Percentiles rank a stretch among this genome's conserved stretches.
These are phyloP conservation scores for Picea glauca DNA, from an alignment of 75 land plant genomes.

Conservation along the genomic window DNA sequence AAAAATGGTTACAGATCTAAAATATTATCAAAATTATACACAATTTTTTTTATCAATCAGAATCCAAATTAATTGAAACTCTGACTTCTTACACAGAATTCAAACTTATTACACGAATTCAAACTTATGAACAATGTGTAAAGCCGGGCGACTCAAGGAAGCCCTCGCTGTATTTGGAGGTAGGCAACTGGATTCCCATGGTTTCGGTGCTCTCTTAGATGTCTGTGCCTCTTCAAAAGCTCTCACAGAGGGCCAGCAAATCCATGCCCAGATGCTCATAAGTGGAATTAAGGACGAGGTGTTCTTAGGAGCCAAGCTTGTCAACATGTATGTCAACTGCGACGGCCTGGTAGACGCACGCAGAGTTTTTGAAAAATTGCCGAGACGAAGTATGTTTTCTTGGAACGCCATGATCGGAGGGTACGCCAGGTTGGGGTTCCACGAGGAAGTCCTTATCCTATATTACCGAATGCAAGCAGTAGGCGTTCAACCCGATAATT, in stretches of 20 bases:
- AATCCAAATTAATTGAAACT: no score
- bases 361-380: neutral
- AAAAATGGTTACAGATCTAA: no score
- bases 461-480: neutral
- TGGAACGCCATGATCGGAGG: neutral
- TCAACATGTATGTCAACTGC: constrained; percentile 1
- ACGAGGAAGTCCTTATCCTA: neutral
- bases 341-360: neutral
- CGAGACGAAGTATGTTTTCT: neutral
- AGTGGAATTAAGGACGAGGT: neutral
- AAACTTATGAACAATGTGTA: no score
- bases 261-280: neutral
- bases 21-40: no score
- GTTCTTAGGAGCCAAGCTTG: neutral
- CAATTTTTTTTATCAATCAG: no score
- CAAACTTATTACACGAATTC: no score
- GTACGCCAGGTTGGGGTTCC: neutral
- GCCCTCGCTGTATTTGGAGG: no score
- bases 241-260: neutral
- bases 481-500: neutral
- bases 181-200: no score
- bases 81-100: no score
- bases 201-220: neutral
- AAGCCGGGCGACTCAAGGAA: no score
- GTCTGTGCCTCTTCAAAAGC: neutral